A percentile compares a stretch with the other conserved stretches of the same genome.
phyloP scores from a whole-genome alignment of 1,284 basidiomycete genomes.

The Ceratobasidium sp. region DNA sequence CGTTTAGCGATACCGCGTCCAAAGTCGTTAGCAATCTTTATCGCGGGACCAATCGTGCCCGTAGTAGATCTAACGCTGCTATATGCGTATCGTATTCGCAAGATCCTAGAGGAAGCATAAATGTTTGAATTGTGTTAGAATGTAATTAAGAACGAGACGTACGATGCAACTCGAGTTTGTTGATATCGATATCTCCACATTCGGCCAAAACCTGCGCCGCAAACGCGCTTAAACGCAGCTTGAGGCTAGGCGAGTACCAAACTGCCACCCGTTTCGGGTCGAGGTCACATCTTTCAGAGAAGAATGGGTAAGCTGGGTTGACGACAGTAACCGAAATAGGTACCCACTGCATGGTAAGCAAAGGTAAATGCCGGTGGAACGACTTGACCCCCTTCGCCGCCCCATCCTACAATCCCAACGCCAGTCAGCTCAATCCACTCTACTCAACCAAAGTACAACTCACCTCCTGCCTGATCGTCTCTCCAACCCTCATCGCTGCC shows the following conservation, averaged over 20 bases:
- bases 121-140: not conserved
- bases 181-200: slow-evolving; percentile 61
- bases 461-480: slow-evolving; percentile 67
- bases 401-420: slow-evolving; percentile 60
- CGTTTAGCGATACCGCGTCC: slow-evolving; percentile 16
- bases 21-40: slow-evolving; percentile 4
- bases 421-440: not conserved
- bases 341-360: slow-evolving; percentile 67
- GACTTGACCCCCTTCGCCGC: slow-evolving; percentile 65
- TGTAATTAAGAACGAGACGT: slow-evolving; percentile 46
- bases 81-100: slow-evolving; percentile 66
- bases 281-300: slow-evolving; percentile 64
- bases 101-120: slow-evolving; percentile 58
- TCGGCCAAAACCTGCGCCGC: slow-evolving; percentile 67
- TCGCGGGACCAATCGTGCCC: slow-evolving; percentile 52
- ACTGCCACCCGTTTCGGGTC: slow-evolving; percentile 65
- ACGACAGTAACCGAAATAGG: not conserved
- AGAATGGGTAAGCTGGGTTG: not conserved
- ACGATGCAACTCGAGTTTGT: slow-evolving; percentile 66
- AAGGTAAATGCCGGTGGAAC: slow-evolving; percentile 71
- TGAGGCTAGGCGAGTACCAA: slow-evolving; percentile 70
- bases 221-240: slow-evolving; percentile 67
- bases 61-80: slow-evolving; percentile 62
- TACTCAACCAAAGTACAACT: slow-evolving; percentile 20
- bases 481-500: slow-evolving; percentile 66